A percentile compares a stretch with the other conserved stretches of the same genome.
Conservation (phyloP, 2,329 filamentous ascomycete species). For the Cladosporium austrohemisphaericum region DNA sequence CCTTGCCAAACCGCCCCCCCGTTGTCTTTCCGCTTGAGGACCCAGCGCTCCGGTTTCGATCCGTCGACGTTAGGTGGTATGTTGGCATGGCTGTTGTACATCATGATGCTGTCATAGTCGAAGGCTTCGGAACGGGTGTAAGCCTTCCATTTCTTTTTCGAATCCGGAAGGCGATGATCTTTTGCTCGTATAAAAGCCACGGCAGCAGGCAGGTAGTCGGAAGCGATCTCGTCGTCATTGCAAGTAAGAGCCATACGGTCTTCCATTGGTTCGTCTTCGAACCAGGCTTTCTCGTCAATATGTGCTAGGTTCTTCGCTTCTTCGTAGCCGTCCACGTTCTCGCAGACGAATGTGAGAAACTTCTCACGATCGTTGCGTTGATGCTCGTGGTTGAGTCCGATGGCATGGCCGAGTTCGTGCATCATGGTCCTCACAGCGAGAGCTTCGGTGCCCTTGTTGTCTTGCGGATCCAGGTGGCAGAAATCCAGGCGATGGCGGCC, state of each 20-base stretch:
- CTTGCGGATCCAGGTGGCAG: slow-evolving; percentile 11
- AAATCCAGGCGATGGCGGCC: slow-evolving; percentile 3
- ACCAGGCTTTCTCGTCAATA: slow-evolving; percentile 1
- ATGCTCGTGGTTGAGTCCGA: slow-evolving; percentile 12
- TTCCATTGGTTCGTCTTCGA: background rate
- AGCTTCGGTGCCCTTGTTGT: background rate
- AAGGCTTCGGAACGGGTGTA: slow-evolving; percentile 2
- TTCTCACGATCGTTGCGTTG: slow-evolving; percentile 9
- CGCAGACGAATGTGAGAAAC: background rate
- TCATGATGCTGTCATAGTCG: slow-evolving; percentile 15
- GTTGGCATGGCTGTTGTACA: slow-evolving; percentile 6
- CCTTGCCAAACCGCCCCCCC: slow-evolving; percentile 6
- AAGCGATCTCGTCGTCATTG: slow-evolving; percentile 2
- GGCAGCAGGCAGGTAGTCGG: slow-evolving; percentile 3
- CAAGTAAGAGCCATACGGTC: background rate
- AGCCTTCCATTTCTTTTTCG: background rate
- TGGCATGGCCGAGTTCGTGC: slow-evolving; percentile 13
- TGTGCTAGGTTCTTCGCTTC: background rate
- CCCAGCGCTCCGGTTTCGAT: background rate
- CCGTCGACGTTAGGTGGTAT: background rate
- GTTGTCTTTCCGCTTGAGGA: slow-evolving; percentile 1
- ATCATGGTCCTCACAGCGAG: slow-evolving; percentile 9
- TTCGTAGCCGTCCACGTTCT: slow-evolving; percentile 6
- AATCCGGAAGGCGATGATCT: background rate
- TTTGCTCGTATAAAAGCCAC: slow-evolving; percentile 1